Percentiles rank a stretch among this genome's conserved stretches.
phyloP scores from a whole-genome alignment of 2,329 filamentous ascomycete species.

The Mycosphaerelloides madeirae region DNA sequence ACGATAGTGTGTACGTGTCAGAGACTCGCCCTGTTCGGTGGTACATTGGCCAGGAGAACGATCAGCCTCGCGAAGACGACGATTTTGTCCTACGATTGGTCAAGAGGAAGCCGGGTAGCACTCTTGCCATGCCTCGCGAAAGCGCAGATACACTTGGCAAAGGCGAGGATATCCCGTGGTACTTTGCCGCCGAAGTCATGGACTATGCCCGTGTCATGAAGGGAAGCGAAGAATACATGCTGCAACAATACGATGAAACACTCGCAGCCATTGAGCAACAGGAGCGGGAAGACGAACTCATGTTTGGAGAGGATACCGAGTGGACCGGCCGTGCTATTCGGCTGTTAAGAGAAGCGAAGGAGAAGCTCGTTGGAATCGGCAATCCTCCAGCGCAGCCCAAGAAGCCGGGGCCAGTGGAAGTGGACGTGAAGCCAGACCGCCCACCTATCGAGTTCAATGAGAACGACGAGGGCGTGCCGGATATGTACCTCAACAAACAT shows the following conservation, averaged over 20 bases:
- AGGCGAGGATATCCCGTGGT: slow-evolving; percentile 83
- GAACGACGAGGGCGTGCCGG: slow-evolving; percentile 43
- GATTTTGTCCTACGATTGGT: slow-evolving; percentile 88
- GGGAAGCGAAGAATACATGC: slow-evolving; percentile 84
- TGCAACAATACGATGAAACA: slow-evolving; percentile 72
- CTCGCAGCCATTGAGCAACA: slow-evolving; percentile 68
- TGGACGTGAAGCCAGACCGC: slow-evolving; percentile 35
- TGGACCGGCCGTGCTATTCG: slow-evolving; percentile 84
- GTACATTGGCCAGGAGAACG: slow-evolving; percentile 82
- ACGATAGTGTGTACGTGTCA: slow-evolving; percentile 85
- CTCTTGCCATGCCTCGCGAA: slow-evolving; percentile 81
- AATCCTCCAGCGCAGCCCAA: slow-evolving; percentile 55
- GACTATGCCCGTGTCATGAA: slow-evolving; percentile 97
- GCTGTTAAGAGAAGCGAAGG: slow-evolving; percentile 68
- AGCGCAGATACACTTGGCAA: slow-evolving; percentile 64
- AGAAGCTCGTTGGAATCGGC: slow-evolving; percentile 65
- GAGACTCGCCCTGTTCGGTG: slow-evolving; percentile 87
- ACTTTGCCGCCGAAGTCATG: slow-evolving; percentile 85
- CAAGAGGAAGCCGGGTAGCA: slow-evolving; percentile 73
- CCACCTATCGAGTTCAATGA: slow-evolving; percentile 44
- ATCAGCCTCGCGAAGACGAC: slow-evolving; percentile 73
- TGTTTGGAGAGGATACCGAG: slow-evolving; percentile 89
- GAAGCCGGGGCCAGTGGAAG: slow-evolving; percentile 38
- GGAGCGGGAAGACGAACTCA: slow-evolving; percentile 80
- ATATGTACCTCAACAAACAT: slow-evolving; percentile 44